A percentile compares a stretch with the other conserved stretches of the same genome.
Conservation (phyloP, 306 rosid genomes). For the Trifolium pratense region DNA sequence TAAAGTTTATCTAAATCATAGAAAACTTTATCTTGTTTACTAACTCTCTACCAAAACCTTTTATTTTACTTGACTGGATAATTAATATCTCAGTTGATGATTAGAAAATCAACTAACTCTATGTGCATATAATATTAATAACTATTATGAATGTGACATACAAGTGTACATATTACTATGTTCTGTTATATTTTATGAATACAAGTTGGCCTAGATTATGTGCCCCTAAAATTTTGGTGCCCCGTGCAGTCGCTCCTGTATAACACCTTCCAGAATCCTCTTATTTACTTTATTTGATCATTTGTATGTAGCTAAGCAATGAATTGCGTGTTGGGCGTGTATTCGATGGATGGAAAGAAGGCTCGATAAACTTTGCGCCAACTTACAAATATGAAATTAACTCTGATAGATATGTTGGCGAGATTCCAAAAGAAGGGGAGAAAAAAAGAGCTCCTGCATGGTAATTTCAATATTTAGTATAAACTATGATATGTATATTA, state of each 20-base stretch:
- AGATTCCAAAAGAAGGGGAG: slow-evolving; percentile 79
- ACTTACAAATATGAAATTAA: slow-evolving; percentile 88
- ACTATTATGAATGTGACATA: not conserved
- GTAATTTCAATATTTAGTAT: slow-evolving; percentile 53
- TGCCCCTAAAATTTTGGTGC: too few species aligned
- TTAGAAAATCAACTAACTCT: not conserved
- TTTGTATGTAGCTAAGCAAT: slow-evolving; percentile 65
- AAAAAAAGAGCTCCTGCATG: slow-evolving; percentile 97
- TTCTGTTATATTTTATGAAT: not conserved
- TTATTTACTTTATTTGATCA: slow-evolving; percentile 12
- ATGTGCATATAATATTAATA: not conserved
- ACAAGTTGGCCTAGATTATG: not conserved
- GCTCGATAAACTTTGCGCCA: slow-evolving; percentile 80
- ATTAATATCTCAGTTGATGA: not conserved
- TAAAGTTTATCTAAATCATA: not conserved
- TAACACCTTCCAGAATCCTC: too few species aligned
- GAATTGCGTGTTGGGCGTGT: slow-evolving; percentile 77
- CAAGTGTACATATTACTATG: slow-evolving; percentile 9
- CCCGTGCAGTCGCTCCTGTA: too few species aligned
- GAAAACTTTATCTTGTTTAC: slow-evolving; percentile 5
- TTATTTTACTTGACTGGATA: not conserved
- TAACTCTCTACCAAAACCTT: slow-evolving; percentile 5
- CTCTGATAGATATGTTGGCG: slow-evolving; percentile 77
- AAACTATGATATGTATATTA: not conserved
- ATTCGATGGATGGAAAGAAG: slow-evolving; percentile 96